These are phyloP conservation scores for Copromyces sp. DNA, from an alignment of 495 filamentous ascomycete genomes.

Conservation along the genomic window DNA sequence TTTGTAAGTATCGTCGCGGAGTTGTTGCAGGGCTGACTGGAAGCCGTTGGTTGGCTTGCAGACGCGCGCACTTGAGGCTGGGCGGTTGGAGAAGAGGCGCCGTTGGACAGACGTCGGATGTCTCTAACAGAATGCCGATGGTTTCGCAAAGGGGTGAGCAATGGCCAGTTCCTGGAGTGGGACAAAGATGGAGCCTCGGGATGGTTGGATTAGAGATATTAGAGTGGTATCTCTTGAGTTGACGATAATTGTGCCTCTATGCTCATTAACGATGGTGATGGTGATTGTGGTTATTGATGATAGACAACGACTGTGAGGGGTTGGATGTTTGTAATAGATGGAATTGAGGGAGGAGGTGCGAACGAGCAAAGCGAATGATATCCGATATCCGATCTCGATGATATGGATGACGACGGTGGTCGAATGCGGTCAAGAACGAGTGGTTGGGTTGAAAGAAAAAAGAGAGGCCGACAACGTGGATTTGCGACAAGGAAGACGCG, in stretches of 20 bases:
- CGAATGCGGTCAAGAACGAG: neutral
- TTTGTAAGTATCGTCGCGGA: neutral
- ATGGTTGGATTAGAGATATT: neutral
- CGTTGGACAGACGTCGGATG: neutral
- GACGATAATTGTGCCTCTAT: neutral
- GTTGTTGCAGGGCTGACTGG: neutral
- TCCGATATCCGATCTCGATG: neutral
- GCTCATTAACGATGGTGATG: neutral
- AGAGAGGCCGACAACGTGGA: neutral
- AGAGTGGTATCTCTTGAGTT: neutral
- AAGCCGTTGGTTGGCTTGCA: neutral
- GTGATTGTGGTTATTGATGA: neutral
- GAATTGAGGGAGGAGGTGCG: neutral
- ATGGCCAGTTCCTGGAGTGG: neutral
- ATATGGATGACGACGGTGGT: neutral
- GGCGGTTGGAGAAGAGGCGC: neutral
- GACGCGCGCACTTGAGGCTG: neutral
- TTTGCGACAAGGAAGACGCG: neutral
- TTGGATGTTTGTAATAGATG: neutral
- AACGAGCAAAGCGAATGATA: neutral
- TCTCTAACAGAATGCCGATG: neutral
- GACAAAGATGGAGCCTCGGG: neutral
- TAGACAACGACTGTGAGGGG: neutral
- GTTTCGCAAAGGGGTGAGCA: neutral
- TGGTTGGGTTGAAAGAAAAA: neutral